Base-by-base conservation (phyloP, 371 early-diverging fungal genomes). In the Sporodiniella umbellata region DNA sequence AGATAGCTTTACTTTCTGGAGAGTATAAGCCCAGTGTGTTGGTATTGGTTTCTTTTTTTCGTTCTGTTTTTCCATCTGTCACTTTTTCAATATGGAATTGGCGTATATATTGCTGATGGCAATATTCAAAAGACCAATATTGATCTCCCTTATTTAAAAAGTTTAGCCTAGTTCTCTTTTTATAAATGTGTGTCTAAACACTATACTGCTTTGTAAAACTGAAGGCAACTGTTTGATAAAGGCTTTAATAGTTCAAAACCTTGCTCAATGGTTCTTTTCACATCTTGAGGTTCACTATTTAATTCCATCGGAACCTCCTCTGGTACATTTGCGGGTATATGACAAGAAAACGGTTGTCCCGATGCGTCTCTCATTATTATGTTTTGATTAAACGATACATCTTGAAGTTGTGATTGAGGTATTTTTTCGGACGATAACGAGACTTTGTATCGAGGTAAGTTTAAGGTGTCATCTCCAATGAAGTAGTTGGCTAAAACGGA, bases 111-210 rank as follows among this genome's bases (percentile, higher is more conserved):
- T 60, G 66, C 38, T 68, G 65, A 62, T 87, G 89, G 56, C 93
- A 92, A 58, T 84, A 88, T 64, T 92, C 90, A 52, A 89, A 92
- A 0, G 83, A 71, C 89, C 90, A 92, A 65, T 83, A 90, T 15
- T 77, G 81, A 22, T 68, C 15, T 61, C 56, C 79, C 89, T 72
- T 40, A n/a, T 42, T n/a, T 37, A 8, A 33, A 33, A 10, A 23
- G 22, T 38, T 17, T 46, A 26, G 15, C 23, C 2, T 33, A 5
- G 8, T 25, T 7, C 15, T 15, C 23, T 4, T 15, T 21, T 43
- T 21, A 28, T 25, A 45, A 24, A 10, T 17, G 8, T 6, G 11
- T 21, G 43, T 15, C 8, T 26, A 2, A 15, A 18, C 23, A 46
- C 45, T 60, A n/a, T 52, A 42, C 39, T 55, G 58, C 55, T 56